These are phyloP conservation scores for Puccinellia tenuiflora DNA, from an alignment of 176 grass and related monocot genomes.

Conservation along the genomic window DNA sequence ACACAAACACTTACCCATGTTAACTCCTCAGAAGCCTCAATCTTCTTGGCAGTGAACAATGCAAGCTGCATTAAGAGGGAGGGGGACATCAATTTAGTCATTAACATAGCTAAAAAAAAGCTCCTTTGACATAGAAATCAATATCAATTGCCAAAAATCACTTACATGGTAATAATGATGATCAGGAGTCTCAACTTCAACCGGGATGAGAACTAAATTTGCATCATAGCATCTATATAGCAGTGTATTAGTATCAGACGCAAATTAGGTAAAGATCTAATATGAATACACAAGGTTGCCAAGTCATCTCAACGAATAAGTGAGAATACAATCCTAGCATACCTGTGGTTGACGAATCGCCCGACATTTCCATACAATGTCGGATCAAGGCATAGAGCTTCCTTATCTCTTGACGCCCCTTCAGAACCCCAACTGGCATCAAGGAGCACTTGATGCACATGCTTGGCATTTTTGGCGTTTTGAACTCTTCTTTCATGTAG, in stretches of 20 bases:
- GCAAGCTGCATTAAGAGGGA: conserved; percentile 42
- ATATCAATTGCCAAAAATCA: background rate
- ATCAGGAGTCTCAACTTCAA: conserved; percentile 74
- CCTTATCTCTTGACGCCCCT: conserved; percentile 39
- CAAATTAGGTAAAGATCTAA: background rate
- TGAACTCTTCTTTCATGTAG: conserved; percentile 45
- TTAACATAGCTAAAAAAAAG: background rate
- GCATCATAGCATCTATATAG: conserved; percentile 61
- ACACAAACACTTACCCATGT: conserved; percentile 59
- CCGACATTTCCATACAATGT: conserved; percentile 74
- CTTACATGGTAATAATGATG: conserved; percentile 75
- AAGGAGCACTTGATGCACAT: conserved; percentile 51
- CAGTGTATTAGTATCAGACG: conserved; percentile 14
- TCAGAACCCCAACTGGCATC: conserved; percentile 66
- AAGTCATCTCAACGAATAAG: background rate
- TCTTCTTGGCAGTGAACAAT: conserved; percentile 68
- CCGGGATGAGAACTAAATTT: conserved; percentile 69
- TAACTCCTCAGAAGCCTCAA: conserved; percentile 79
- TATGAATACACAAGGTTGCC: background rate
- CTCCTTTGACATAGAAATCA: background rate
- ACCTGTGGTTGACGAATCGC: conserved; percentile 84
- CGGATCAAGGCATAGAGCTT: conserved; percentile 60
- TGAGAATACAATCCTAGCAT: background rate
- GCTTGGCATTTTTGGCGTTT: conserved; percentile 34
- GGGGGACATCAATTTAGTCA: conserved; percentile 10